Conservation (phyloP, 2,329 filamentous ascomycete genomes). For the Diaporthe batatas region DNA sequence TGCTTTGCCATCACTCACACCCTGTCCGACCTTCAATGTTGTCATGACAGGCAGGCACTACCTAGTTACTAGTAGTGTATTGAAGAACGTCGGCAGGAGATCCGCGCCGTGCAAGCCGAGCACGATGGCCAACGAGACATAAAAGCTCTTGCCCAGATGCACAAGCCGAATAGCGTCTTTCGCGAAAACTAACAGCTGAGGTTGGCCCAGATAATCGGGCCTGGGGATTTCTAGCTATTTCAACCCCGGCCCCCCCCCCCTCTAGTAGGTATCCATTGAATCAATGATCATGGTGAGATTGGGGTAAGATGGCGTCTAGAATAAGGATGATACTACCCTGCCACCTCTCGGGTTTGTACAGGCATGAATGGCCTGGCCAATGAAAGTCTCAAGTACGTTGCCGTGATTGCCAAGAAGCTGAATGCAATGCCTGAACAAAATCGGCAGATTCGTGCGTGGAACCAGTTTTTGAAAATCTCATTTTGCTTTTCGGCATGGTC, state of each 20-base stretch:
- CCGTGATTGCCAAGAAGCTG: not conserved
- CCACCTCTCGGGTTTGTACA: not conserved
- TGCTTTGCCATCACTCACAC: slow-evolving; percentile 54
- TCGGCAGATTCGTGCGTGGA: too few species aligned
- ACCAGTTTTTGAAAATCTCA: not conserved
- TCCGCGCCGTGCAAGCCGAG: slow-evolving; percentile 44
- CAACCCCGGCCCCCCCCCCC: too few species aligned
- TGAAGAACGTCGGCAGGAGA: slow-evolving; percentile 52
- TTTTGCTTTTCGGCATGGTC: not conserved
- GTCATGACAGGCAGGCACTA: slow-evolving; percentile 48
- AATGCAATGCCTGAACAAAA: not conserved
- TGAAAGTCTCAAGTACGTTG: not conserved
- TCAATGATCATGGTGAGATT: not conserved
- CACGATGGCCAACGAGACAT: slow-evolving; percentile 49
- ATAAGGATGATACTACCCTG: not conserved
- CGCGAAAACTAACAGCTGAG: slow-evolving; percentile 57
- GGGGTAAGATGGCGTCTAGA: too few species aligned
- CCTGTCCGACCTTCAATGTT: slow-evolving; percentile 51
- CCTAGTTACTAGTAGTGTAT: slow-evolving; percentile 45
- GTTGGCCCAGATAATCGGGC: slow-evolving; percentile 53
- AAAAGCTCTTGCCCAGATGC: slow-evolving; percentile 52
- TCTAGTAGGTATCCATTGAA: not conserved
- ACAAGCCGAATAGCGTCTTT: slow-evolving; percentile 55
- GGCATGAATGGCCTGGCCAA: not conserved
- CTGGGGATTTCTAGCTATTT: slow-evolving; percentile 47